Evolutionary conservation across 257 asterid species (phyloP).

Genomic region (Solanum medicagineum): DNA sequence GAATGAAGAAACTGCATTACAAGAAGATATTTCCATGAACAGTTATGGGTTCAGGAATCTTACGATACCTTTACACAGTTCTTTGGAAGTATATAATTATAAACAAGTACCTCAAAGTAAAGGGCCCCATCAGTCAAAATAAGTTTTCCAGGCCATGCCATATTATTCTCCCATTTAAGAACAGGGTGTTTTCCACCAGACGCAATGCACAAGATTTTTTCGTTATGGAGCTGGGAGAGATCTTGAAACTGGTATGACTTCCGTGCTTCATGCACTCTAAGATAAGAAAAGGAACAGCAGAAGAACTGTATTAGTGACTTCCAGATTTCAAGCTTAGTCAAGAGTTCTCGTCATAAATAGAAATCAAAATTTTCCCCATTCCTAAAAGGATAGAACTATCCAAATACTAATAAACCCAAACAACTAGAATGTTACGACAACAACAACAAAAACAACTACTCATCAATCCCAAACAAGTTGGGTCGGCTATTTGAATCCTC

Average conservation of each 20-base stretch:
- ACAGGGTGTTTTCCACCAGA: conserved; percentile 96
- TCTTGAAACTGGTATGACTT: conserved; percentile 50
- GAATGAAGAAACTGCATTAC: neutral
- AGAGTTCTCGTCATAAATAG: neutral
- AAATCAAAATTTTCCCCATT: neutral
- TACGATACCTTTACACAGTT: neutral
- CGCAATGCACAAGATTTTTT: conserved; percentile 62
- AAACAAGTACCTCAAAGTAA: conserved; percentile 69
- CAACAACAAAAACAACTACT: neutral
- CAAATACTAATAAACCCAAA: neutral
- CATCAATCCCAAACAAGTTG: neutral
- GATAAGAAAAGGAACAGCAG: conserved; percentile 5
- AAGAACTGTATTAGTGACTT: neutral
- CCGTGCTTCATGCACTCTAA: conserved; percentile 85
- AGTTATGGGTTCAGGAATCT: neutral
- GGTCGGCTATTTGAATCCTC: neutral
- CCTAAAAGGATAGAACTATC: neutral
- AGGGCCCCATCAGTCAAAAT: conserved; percentile 79
- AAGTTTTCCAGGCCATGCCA: conserved; percentile 94
- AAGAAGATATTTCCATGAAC: neutral
- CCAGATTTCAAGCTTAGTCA: neutral
- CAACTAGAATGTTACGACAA: neutral
- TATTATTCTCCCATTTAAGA: conserved; percentile 80
- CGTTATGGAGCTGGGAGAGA: conserved; percentile 26
- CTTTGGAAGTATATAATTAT: neutral